These are phyloP conservation scores for Penicillium digitatum DNA, from an alignment of 2,329 filamentous ascomycete genomes.

Conservation along the genomic window DNA sequence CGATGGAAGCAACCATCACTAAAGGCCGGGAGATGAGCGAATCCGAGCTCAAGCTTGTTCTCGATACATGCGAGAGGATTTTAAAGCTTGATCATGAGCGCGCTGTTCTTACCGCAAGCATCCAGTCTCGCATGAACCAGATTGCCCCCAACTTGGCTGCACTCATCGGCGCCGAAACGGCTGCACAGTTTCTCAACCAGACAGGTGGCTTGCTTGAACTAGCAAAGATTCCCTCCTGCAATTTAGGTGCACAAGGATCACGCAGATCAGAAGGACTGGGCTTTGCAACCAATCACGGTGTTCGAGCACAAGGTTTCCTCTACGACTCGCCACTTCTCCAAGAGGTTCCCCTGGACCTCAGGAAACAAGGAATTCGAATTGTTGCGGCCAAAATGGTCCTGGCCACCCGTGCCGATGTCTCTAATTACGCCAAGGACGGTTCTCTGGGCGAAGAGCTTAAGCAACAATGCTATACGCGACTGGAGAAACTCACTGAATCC, in stretches of 20 bases:
- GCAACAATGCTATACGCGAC: conserved; percentile 73
- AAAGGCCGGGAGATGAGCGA: conserved; percentile 72
- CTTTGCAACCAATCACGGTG: conserved; percentile 85
- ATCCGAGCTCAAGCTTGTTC: conserved; percentile 69
- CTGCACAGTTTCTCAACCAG: conserved; percentile 93
- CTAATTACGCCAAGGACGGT: conserved; percentile 76
- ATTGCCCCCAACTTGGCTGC: conserved; percentile 92
- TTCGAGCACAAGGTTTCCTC: conserved; percentile 87
- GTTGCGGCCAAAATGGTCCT: conserved; percentile 89
- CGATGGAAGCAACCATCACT: conserved; percentile 87
- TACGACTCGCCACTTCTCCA: conserved; percentile 89
- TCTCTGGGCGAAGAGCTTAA: conserved; percentile 78
- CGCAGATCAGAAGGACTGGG: conserved; percentile 79
- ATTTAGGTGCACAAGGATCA: conserved; percentile 83
- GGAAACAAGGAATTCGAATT: conserved; percentile 90
- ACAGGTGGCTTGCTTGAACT: conserved; percentile 83
- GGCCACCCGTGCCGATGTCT: conserved; percentile 85
- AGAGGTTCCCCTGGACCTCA: conserved; percentile 77
- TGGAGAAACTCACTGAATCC: conserved; percentile 90
- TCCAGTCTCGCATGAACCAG: conserved; percentile 92
- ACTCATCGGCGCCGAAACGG: conserved; percentile 85
- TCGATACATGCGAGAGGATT: conserved; percentile 79
- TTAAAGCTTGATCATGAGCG: conserved; percentile 85
- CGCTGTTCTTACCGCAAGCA: conserved; percentile 81
- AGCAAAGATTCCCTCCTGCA: conserved; percentile 89